These are phyloP conservation scores for Monosporascus sp. DNA, from an alignment of 2,329 filamentous ascomycete genomes.

Conservation along the genomic window DNA sequence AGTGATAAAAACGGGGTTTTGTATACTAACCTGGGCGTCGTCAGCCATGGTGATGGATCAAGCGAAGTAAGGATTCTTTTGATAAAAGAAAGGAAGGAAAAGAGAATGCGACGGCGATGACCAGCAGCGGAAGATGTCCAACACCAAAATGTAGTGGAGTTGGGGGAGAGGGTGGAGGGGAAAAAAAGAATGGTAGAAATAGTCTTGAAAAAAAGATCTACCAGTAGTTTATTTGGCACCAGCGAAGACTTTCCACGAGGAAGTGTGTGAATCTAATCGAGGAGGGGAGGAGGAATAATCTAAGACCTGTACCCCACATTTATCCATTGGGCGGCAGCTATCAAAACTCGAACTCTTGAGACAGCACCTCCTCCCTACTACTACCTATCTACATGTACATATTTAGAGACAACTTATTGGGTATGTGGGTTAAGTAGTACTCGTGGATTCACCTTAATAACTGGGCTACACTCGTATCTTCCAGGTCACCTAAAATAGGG, in stretches of 20 bases:
- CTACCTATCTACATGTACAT: too few relatives aligned
- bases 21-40: constrained; percentile 44
- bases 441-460: too few relatives aligned
- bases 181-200: constrained; percentile 16
- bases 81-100: constrained; percentile 21
- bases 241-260: not conserved
- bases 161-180: constrained; percentile 11
- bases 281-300: not conserved
- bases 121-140: constrained; percentile 13
- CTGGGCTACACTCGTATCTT: too few relatives aligned
- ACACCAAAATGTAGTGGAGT: constrained; percentile 22
- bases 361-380: too few relatives aligned
- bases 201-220: constrained; percentile 3
- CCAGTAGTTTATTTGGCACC: not conserved
- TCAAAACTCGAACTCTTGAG: too few relatives aligned
- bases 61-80: constrained; percentile 18
- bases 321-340: too few relatives aligned
- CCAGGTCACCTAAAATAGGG: too few relatives aligned
- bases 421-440: too few relatives aligned
- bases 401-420: too few relatives aligned
- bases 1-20: constrained; percentile 7
- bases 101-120: constrained; percentile 25
- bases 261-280: not conserved
- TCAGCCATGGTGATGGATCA: constrained; percentile 54
- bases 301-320: too few relatives aligned